These are phyloP conservation scores for Ceratocystiopsis sp. DNA, from an alignment of 2,329 filamentous ascomycete genomes.

Conservation along the genomic window DNA sequence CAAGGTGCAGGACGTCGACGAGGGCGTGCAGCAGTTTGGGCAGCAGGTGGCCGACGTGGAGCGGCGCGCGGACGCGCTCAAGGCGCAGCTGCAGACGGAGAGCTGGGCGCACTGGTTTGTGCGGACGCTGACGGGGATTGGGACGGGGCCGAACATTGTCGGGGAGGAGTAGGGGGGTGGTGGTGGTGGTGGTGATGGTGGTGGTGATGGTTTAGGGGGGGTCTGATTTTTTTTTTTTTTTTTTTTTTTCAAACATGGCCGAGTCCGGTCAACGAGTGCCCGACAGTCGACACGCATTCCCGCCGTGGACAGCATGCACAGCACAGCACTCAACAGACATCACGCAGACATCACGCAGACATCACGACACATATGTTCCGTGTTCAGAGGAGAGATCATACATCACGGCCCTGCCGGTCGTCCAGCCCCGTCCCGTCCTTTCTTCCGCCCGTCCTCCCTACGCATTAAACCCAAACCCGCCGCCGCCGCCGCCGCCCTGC, in stretches of 20 bases:
- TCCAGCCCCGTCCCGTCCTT: not conserved
- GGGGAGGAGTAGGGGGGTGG: no score
- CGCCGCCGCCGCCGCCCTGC: constrained; percentile 35
- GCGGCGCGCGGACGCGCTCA: constrained; percentile 43
- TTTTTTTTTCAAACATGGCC: no score
- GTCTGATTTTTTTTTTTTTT: no score
- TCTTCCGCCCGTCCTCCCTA: not conserved
- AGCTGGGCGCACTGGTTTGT: constrained; percentile 49
- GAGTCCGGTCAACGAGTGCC: no score
- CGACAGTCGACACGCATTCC: no score
- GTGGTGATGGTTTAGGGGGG: no score
- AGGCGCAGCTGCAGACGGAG: constrained; percentile 44
- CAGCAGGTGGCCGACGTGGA: constrained; percentile 59
- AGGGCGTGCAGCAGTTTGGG: constrained; percentile 65
- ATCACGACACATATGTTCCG: no score
- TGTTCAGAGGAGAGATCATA: not conserved
- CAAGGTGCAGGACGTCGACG: constrained; percentile 75
- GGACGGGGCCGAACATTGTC: constrained; percentile 41
- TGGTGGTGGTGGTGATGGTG: no score
- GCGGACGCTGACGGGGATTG: constrained; percentile 41
- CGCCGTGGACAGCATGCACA: no score
- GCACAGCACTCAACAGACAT: no score
- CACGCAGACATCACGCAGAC: no score
- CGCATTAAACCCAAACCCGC: constrained; percentile 20
- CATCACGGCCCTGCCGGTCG: not conserved